Base-by-base conservation (phyloP, 768 basidiomycete species). In the Tylopilus sp. region DNA sequence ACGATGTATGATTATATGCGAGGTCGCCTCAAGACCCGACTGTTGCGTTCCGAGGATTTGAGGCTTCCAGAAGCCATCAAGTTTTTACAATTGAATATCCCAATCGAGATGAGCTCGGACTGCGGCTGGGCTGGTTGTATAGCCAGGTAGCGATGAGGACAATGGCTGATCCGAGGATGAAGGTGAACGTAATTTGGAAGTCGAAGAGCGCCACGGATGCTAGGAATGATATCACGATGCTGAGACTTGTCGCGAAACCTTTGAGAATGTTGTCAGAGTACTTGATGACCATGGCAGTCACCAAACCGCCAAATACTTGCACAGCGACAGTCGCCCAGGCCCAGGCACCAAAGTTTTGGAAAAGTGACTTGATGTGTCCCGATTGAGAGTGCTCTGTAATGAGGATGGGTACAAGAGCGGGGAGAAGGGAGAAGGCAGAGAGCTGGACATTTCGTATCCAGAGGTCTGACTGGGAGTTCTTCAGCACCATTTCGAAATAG, bases 391-490 rank as follows among this genome's bases (percentile, higher is more conserved):
- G 67, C 34, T 79, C 75, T 16, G 77, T 72, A 62, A 87, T 79
- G 36, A 93, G 57, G 62, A 94, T 78, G 26, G 94, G 92, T 3
- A 86, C 74, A 44, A 93, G 70, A 4, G 94, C 93, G 3, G 96
- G 96, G 22, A 96, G 78, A 38, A 98, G 78, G 45, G 92, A 95
- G 76, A 98, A 98, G 50, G 95, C 78, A 22, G 92, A 95, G 16
- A 98, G 81, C 70, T 98, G 96, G 55, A 96, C 88, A 69, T 98
- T 98, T 65, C 96, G 89, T 53, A 96, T 86, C 96, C 96, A 98
- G 12, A 98, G 78, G 72, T 97, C 92, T 4, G 86, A 80, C 60
- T 85, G 85, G 3, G 90, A 89, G 61, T 87, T 86, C 75, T 96
- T 98, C 59, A 95, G 76, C 31, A 94, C 93, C 89, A 96, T 94